Evolutionary conservation across 192 early-diverging fungal species (phyloP), one percentile per base, ranked within the genome.

Genomic region (Gamsiella multidivaricata): DNA sequence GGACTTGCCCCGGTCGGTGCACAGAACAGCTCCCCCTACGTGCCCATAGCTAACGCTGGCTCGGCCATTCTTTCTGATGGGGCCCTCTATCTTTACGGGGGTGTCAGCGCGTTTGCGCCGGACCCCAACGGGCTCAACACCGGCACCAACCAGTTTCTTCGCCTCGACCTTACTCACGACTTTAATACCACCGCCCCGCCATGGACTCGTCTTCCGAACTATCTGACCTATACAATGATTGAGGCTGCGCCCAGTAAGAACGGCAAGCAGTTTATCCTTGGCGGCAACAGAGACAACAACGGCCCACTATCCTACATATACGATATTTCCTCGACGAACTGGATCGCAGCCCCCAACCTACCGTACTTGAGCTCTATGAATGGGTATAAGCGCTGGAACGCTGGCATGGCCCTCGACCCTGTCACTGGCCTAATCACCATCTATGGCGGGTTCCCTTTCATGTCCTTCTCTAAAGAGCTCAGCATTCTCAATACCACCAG

Each of bases 31-130:
- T 11, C 43, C 14, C 14, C 3, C 28, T 69, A 58, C 41, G 32
- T 57, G 18, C 58, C 33, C 23, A 15, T 78, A 15, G 1, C 74
- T 23, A 46, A 64, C 29, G 42, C 74, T 26, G 74, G 54, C 20
- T 64, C 74, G 1, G 58, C 74, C 8, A 63, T 78, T 23, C 66
- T 78, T 1, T 60, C 74, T 5, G 74, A 78, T 23, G 74, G 65
- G 7, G 17, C 6, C 0, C 42, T 78, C 39, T 78, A 78, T 22
- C 47, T 78, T 31, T 78, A 64, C 33, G 74, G 74, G 29, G 74
- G 74, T 2, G 54, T 54, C 66, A 59, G 39, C 54, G 14, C 36
- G 22, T 78, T 78, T 45, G 64, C 28, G 0, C 6, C 47, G 12
- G 29, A 23, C 1, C 3, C 1, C 10, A 7, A 2, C n/a, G n/a